Evolutionary conservation across 257 asterid genomes (phyloP).

Genomic region (Nemophila menziesii): DNA sequence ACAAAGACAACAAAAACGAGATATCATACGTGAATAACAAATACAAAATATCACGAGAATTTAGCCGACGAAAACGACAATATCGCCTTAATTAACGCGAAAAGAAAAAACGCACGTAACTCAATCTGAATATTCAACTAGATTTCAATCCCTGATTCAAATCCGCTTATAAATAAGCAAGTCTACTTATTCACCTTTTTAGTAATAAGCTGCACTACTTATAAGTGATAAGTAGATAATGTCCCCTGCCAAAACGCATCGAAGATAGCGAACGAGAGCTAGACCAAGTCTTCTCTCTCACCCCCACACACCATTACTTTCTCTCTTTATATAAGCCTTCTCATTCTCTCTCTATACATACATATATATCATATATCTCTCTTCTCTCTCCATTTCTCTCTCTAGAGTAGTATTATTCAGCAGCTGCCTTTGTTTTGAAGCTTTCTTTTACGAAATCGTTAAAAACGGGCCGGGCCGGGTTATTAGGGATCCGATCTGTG

Average conservation of each 20-base stretch:
- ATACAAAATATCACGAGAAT: background rate
- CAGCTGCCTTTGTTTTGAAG: constrained; percentile 15
- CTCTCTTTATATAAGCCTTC: constrained; percentile 14
- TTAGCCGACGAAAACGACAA: constrained; percentile 15
- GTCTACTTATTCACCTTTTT: rapidly evolving
- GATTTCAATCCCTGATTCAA: constrained; percentile 53
- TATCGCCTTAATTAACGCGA: constrained; percentile 4
- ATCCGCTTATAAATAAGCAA: constrained; percentile 36
- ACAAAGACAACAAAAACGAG: background rate
- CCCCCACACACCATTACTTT: constrained; percentile 31
- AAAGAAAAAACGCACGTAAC: constrained; percentile 29
- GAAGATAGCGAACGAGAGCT: constrained; percentile 45
- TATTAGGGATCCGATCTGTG: constrained; percentile 55
- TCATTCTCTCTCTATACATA: constrained; percentile 18
- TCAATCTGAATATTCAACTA: constrained; percentile 64
- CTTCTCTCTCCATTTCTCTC: constrained; percentile 7
- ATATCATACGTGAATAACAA: too few relatives aligned
- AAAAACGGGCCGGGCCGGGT: constrained; percentile 20
- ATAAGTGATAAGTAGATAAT: constrained; percentile 44
- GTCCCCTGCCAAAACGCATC: constrained; percentile 89
- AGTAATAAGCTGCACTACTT: rapidly evolving
- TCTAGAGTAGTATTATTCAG: background rate
- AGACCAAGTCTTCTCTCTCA: constrained; percentile 61
- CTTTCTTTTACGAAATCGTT: constrained; percentile 1
- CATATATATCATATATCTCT: constrained; percentile 9